These are phyloP conservation scores for Colletotrichum tanaceti DNA, from an alignment of 2,329 filamentous ascomycete genomes.

Conservation along the genomic window DNA sequence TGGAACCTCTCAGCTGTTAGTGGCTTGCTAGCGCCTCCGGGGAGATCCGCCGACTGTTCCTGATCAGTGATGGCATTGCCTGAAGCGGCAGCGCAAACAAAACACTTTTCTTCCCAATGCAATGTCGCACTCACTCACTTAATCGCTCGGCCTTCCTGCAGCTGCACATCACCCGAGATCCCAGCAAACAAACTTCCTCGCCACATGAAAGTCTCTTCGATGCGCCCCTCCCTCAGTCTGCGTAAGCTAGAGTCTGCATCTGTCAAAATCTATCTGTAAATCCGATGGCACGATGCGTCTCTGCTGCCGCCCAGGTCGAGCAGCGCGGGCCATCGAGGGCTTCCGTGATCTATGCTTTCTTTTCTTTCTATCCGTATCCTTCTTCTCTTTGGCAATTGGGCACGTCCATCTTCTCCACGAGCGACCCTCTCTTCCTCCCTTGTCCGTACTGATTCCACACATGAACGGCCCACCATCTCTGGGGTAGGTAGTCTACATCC, in stretches of 20 bases:
- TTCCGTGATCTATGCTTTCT: neutral
- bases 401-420: neutral
- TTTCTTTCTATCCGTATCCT: neutral
- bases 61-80: constrained; percentile 3
- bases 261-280: constrained; percentile 16
- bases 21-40: neutral
- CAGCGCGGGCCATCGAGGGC: neutral
- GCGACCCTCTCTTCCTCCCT: neutral
- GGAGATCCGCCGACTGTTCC: constrained; percentile 14
- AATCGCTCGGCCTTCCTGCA: too few relatives aligned
- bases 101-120: neutral
- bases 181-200: neutral
- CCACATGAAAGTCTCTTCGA: neutral
- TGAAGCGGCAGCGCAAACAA: constrained; percentile 9
- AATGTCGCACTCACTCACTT: neutral
- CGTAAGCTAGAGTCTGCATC: constrained; percentile 6
- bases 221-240: neutral
- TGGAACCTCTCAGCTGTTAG: constrained; percentile 25
- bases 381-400: neutral
- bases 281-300: constrained; percentile 11
- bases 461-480: neutral
- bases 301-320: constrained; percentile 8
- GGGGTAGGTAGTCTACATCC: neutral
- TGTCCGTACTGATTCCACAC: neutral
- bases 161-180: constrained; percentile 3